Base-by-base conservation (phyloP, 257 asterid species). In the Ilex aquifolium region DNA sequence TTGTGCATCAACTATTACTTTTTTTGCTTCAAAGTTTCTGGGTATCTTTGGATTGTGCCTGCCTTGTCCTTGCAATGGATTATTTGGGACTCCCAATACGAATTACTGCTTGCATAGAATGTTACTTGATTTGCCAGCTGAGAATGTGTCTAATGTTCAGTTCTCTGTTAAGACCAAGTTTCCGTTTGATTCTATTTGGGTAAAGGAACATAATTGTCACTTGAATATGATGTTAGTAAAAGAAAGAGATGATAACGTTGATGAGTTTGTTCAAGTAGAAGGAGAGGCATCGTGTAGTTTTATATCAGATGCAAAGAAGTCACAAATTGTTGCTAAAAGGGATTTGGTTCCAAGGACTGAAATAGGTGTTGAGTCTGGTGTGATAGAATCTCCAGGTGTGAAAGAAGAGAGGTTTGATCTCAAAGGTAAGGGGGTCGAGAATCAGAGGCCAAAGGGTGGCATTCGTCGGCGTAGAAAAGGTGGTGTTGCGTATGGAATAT, bases 61-160 rank as follows among this genome's bases (percentile, higher is more conserved):
- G 65, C 96, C 94, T 11, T 89, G 95, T 72, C 96, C 91, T 64
- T 90, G 96, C 77, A 74, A 80, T 73, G 95, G 82, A 4, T 32
- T 80, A 27, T 77, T 82, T 46, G 71, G 73, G 57, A 66, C 59
- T 54, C 78, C 76, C 59, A 61, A 67, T 60, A 67, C 65, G 32
- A 66, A 67, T 62, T 57, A 77, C 15, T 87, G 94, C 74, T 70
- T 85, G 44, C 80, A 80, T 54, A 81, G 77, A 64, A 67, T 93
- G 2, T 79, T 93, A 59, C 49, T 78, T 67, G 95, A 85, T 69
- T 71, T 72, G 61, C 95, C 99, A 17, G 42, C 82, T 65, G 80
- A 82, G 65, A 82, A 71, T 66, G 74, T 85, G 52, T 65, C 92
- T 2, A 79, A 78, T 70, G 90, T 89, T 64, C 85, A 85, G 2